Conservation (phyloP, 2,329 filamentous ascomycete genomes). For the Aspergillus sp. region DNA sequence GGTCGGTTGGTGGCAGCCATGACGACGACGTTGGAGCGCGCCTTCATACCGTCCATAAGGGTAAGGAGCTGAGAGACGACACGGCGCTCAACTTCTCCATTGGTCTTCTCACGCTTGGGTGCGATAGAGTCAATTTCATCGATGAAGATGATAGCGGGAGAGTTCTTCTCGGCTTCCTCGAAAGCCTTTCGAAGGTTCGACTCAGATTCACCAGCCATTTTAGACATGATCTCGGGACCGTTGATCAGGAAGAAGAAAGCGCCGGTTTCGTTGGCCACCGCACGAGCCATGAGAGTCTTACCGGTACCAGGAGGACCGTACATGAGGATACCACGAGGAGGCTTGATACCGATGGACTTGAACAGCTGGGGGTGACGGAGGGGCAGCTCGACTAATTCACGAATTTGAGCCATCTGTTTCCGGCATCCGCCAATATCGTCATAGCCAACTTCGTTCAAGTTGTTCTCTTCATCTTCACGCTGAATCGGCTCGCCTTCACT, state of each 20-base stretch:
- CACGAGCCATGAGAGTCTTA: conserved; percentile 98
- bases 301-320: conserved; percentile 96
- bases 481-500: conserved; percentile 97
- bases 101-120: conserved; percentile 99
- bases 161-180: conserved; percentile 99
- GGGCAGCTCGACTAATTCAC: conserved; percentile 96
- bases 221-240: conserved; percentile 99
- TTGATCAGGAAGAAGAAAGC: conserved; percentile 99
- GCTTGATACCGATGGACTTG: conserved; percentile 99
- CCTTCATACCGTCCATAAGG: conserved; percentile 99
- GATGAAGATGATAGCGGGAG: conserved; percentile 98
- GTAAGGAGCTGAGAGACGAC: conserved; percentile 96
- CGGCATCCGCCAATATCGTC: conserved; percentile 99
- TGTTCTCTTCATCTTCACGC: conserved; percentile 98
- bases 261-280: conserved; percentile 97
- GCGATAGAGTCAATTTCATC: conserved; percentile 99
- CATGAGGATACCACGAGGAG: conserved; percentile 94
- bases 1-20: conserved; percentile 99
- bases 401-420: conserved; percentile 99
- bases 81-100: conserved; percentile 97
- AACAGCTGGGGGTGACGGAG: conserved; percentile 97
- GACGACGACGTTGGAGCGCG: conserved; percentile 95
- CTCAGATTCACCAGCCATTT: conserved; percentile 99
- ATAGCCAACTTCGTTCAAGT: conserved; percentile 98
- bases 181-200: conserved; percentile 99